Evolutionary conservation across 2,329 filamentous ascomycete genomes (phyloP), one percentile per base, ranked within the genome.

Genomic region (Penicillium sp.): DNA sequence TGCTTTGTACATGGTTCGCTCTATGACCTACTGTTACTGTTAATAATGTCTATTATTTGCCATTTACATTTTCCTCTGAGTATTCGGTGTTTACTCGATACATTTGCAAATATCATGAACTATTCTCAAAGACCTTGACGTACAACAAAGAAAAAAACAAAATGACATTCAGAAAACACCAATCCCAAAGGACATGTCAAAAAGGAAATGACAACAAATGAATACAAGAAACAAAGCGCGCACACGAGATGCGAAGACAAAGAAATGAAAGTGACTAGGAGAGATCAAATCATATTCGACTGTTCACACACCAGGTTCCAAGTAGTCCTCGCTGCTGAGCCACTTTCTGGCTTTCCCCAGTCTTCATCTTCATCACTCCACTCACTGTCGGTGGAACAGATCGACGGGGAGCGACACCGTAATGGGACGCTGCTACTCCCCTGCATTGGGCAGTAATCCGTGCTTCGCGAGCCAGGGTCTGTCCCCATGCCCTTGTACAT

Each of bases 1-100:
- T 64, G 59, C 59, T 64, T 66, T 68, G 62, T 66, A 64, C 60
- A 63, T 63, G 63, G 52, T 58, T 60, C 64, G 65, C 39, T 63
- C 49, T 61, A 60, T 53, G 61, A 59, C 48, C 45, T 60, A 56
- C 51, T 65, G 64, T 66, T 60, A 56, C 51, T 65, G 64, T 66
- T 54, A 49, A 65, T 67, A 66, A 68, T 66, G 63, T 66, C 45
- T 67, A 66, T 58, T 62, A 38, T 47, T 47, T 56, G 25, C 42
- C 21, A 53, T 47, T 44, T 53, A 48, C 27, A 17, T 41, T 33
- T n/a, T 15, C 13, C 17, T 43, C 17, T 42, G 9, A 12, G 42
- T 48, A 29, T 23, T 45, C 35, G 9, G 10, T 44, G 9, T 59
- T 36, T 29, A 41, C 15, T 36, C 19, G 29, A 17, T 43, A 12